A percentile compares a stretch with the other conserved stretches of the same genome.
phyloP scores from a whole-genome alignment of 2,329 filamentous ascomycete species.

The Penicillium italicum region DNA sequence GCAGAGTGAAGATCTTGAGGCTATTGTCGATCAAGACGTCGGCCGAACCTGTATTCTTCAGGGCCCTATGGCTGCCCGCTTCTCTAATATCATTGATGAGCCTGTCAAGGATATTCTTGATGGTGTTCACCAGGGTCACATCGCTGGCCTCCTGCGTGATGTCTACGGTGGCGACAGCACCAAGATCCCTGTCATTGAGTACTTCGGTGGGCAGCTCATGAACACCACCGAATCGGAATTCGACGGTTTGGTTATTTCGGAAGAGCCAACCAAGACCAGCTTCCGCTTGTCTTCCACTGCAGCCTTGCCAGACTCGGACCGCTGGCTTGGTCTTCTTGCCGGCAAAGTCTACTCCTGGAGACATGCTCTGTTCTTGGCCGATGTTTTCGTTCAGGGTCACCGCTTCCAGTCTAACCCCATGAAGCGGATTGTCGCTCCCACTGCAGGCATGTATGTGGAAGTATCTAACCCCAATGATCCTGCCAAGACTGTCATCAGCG shows the following conservation, averaged over 20 bases:
- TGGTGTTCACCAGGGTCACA: slow-evolving; percentile 83
- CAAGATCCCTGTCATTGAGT: slow-evolving; percentile 81
- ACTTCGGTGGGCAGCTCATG: slow-evolving; percentile 83
- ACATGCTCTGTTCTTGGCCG: slow-evolving; percentile 87
- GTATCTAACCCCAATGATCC: slow-evolving; percentile 78
- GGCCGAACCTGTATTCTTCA: slow-evolving; percentile 94
- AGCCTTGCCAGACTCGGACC: slow-evolving; percentile 71
- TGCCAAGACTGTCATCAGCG: slow-evolving; percentile 75
- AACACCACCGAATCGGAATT: slow-evolving; percentile 70
- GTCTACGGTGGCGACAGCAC: slow-evolving; percentile 71
- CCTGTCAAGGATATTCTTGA: slow-evolving; percentile 94
- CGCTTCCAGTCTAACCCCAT: slow-evolving; percentile 98
- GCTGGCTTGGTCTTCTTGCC: slow-evolving; percentile 84
- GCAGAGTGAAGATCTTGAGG: slow-evolving; percentile 97
- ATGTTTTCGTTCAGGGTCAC: slow-evolving; percentile 91
- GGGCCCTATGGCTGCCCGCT: slow-evolving; percentile 87
- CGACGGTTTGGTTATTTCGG: slow-evolving; percentile 79
- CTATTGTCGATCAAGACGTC: slow-evolving; percentile 93
- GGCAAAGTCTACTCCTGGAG: slow-evolving; percentile 86
- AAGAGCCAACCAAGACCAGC: slow-evolving; percentile 73
- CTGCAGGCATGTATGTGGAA: slow-evolving; percentile 83
- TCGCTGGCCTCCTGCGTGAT: slow-evolving; percentile 72
- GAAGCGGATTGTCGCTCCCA: slow-evolving; percentile 82
- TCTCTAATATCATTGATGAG: slow-evolving; percentile 84
- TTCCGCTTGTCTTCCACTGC: slow-evolving; percentile 77